Percentiles rank a stretch among this genome's conserved stretches.
These are phyloP conservation scores for Hippophae tibetana DNA, from an alignment of 306 rosid genomes.

Conservation along the genomic window DNA sequence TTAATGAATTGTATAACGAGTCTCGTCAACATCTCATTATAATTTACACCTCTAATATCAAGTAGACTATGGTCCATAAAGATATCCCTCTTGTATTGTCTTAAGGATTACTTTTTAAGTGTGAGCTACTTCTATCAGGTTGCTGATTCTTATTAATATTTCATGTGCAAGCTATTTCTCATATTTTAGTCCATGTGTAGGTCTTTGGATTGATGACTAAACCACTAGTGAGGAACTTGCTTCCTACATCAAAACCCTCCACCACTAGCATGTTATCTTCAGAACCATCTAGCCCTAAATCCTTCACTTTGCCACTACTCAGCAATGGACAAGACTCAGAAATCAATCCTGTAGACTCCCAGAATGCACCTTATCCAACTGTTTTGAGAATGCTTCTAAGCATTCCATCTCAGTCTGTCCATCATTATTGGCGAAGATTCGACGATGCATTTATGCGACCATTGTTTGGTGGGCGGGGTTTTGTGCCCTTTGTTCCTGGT, in stretches of 20 bases:
- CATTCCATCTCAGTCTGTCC: constrained; percentile 52
- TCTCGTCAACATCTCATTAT: too few relatives aligned
- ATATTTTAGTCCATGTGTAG: constrained; percentile 29
- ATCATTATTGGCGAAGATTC: constrained; percentile 82
- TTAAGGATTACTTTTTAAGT: too few relatives aligned
- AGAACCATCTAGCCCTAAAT: constrained; percentile 62
- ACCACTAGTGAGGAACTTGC: constrained; percentile 76
- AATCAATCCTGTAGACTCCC: constrained; percentile 19
- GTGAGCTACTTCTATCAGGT: too few relatives aligned
- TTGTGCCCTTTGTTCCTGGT: constrained; percentile 73
- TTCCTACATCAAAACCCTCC: constrained; percentile 49
- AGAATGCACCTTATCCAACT: constrained; percentile 26
- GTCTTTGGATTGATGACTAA: constrained; percentile 87
- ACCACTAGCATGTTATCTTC: constrained; percentile 33
- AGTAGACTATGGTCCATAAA: too few relatives aligned
- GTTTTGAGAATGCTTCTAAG: constrained; percentile 51
- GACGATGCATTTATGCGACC: constrained; percentile 89
- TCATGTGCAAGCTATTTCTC: not conserved
- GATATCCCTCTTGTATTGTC: too few relatives aligned
- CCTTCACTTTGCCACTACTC: constrained; percentile 54
- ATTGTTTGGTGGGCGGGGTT: constrained; percentile 86
- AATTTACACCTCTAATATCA: too few relatives aligned
- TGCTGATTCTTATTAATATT: too few relatives aligned
- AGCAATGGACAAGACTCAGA: constrained; percentile 31
- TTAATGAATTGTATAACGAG: too few relatives aligned